Percentiles rank a stretch among this genome's conserved stretches.
Evolutionary conservation across 2,329 filamentous ascomycete species (phyloP).

Genomic region (Orbilia brochopaga): DNA sequence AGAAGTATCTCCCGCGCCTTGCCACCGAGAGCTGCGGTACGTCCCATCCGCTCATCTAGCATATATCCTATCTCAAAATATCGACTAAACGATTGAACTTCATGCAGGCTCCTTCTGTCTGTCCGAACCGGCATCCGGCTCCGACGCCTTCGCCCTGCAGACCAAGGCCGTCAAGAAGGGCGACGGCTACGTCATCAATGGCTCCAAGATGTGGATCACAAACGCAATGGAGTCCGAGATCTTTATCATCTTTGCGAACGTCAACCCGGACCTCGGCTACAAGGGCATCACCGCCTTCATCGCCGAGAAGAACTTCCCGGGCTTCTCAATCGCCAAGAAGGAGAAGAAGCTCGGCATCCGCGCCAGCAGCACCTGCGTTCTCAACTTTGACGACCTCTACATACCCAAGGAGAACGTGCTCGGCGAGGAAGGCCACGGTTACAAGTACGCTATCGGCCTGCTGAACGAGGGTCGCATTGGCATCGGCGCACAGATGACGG

Average conservation of each 20-base stretch:
- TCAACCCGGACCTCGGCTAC: slow-evolving; percentile 90
- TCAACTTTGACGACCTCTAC: slow-evolving; percentile 96
- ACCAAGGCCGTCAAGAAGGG: slow-evolving; percentile 90
- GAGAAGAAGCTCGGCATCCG: slow-evolving; percentile 99
- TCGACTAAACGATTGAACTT: slow-evolving; percentile 58
- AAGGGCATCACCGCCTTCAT: slow-evolving; percentile 96
- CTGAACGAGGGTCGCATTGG: slow-evolving; percentile 97
- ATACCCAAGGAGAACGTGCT: slow-evolving; percentile 87
- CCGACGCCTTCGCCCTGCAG: slow-evolving; percentile 92
- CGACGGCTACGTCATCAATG: slow-evolving; percentile 75
- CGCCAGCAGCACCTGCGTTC: slow-evolving; percentile 92
- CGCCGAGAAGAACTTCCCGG: slow-evolving; percentile 84
- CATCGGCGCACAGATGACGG: slow-evolving; percentile 98
- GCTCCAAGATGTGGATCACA: slow-evolving; percentile 99
- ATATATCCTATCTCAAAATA: slow-evolving; percentile 28
- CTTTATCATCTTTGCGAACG: slow-evolving; percentile 97
- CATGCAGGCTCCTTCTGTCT: slow-evolving; percentile 77
- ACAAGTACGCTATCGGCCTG: slow-evolving; percentile 95
- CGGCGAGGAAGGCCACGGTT: slow-evolving; percentile 86
- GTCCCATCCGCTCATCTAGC: not conserved
- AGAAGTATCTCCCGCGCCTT: slow-evolving; percentile 85
- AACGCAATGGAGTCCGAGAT: slow-evolving; percentile 92
- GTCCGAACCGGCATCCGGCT: slow-evolving; percentile 89
- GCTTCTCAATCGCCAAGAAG: slow-evolving; percentile 97
- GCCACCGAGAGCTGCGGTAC: slow-evolving; percentile 81